These are phyloP conservation scores for Selenicereus undatus DNA, from an alignment of 148 eudicot genomes.

Conservation along the genomic window DNA sequence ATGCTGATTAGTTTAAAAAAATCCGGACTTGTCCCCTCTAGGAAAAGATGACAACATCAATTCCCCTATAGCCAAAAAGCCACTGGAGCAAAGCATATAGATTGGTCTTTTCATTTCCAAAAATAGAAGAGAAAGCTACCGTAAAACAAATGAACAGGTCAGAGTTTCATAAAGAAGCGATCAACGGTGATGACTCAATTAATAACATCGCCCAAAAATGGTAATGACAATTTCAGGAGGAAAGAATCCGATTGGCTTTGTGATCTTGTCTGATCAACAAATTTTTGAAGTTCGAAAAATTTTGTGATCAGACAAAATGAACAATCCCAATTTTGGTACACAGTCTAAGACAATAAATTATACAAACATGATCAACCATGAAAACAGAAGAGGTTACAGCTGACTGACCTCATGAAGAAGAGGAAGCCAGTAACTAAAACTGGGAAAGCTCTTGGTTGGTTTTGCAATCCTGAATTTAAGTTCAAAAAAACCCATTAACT, in stretches of 20 bases:
- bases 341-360: neutral
- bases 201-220: neutral
- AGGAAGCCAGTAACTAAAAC: constrained; percentile 13
- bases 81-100: neutral
- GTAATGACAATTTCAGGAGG: neutral
- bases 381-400: neutral
- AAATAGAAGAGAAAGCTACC: neutral
- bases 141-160: neutral
- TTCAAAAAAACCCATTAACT: neutral
- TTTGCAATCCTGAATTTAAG: constrained; percentile 13
- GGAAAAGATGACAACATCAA: neutral
- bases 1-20: neutral
- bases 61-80: neutral
- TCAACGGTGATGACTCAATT: neutral
- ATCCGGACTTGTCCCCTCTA: neutral
- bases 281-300: neutral
- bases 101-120: neutral
- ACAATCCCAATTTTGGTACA: neutral
- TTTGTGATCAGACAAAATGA: neutral
- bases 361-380: neutral
- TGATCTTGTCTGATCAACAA: neutral
- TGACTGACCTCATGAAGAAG: constrained; percentile 8
- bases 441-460: constrained; percentile 14
- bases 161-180: neutral
- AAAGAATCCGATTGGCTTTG: neutral